Evolutionary conservation across 1,284 basidiomycete species (phyloP), one percentile per base, ranked within the genome.

Genomic region (Sutorius eximius): DNA sequence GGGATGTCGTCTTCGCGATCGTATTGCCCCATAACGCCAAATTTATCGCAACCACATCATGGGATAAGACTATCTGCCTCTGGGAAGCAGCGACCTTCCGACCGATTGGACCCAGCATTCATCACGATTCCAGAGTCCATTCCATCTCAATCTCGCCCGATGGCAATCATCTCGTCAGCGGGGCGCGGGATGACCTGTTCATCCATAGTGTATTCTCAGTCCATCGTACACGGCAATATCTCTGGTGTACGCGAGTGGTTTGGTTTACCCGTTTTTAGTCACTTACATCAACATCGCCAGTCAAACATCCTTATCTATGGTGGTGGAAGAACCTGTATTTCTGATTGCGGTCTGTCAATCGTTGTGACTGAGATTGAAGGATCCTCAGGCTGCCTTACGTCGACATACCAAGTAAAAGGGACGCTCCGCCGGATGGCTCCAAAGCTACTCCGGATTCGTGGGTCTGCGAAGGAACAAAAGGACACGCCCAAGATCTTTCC

Each of bases 191-290:
- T 40, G n/a, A n/a, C n/a, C n/a, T n/a, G n/a, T 33, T 22, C 33
- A 3, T 43, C 41, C 18, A 5, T 13, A 68, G 66, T 71, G 30
- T 69, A 68, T 52, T 65, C 59, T 0, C 45, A 47, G 3, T 37
- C 27, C 16, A 46, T 71, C 33, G 52, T 67, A 5, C 68, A 69
- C 2, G 68, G 68, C 1, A 64, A 70, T 38, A 64, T 67, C 6
- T 70, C 68, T 37, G 68, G 67, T 6, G 69, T 71, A 52, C 22
- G 69, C 30, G 8, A 11, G 6, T 3, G 1, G 8, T 34, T 30
- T 29, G 0, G 1, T 12, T 43, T 30, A 4, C 2, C n/a, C 2
- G 12, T 30, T 42, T 30, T n/a, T 24, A 3, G 3, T 11, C 3
- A 7, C 49, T 50, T 16, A 51, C 27, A 7, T 22, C 3, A 20